Conservation (phyloP, 179 eudicot genomes). For the Beta lomatogona region DNA sequence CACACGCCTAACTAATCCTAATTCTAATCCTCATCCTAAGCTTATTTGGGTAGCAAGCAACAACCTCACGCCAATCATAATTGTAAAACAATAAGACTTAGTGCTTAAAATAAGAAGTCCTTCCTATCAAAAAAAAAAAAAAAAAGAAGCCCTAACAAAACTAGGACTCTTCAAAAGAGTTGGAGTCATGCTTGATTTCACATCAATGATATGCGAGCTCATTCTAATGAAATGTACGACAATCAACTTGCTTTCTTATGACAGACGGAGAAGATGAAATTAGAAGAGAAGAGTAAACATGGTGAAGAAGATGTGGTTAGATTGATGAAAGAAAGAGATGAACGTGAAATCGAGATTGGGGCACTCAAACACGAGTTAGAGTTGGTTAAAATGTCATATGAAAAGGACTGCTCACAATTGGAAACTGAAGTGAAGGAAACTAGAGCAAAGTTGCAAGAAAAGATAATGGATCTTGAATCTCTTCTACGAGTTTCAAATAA, state of each 20-base stretch:
- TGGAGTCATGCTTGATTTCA: too few species aligned
- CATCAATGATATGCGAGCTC: neutral
- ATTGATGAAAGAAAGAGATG: slow-evolving; percentile 63
- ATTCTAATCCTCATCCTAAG: too few species aligned
- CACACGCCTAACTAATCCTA: too few species aligned
- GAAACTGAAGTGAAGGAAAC: slow-evolving; percentile 58
- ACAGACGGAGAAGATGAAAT: slow-evolving; percentile 68
- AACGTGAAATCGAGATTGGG: slow-evolving; percentile 52
- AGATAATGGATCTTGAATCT: slow-evolving; percentile 60
- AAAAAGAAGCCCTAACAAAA: too few species aligned
- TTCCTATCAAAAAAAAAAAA: too few species aligned
- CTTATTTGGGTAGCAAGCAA: too few species aligned
- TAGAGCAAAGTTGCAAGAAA: slow-evolving; percentile 59
- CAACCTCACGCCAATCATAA: too few species aligned
- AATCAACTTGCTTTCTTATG: slow-evolving; percentile 18
- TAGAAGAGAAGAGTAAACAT: slow-evolving; percentile 67
- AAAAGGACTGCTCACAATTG: slow-evolving; percentile 49
- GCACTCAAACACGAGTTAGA: slow-evolving; percentile 62
- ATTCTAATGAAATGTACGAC: neutral
- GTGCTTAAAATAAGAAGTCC: too few species aligned
- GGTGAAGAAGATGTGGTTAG: slow-evolving; percentile 59
- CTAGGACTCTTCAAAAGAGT: too few species aligned
- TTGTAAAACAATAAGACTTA: too few species aligned
- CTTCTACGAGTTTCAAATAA: slow-evolving; percentile 63
- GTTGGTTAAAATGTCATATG: slow-evolving; percentile 48